Evolutionary conservation across 768 basidiomycete species (phyloP), one percentile per base, ranked within the genome.

Genomic region (Amanita exitialis): DNA sequence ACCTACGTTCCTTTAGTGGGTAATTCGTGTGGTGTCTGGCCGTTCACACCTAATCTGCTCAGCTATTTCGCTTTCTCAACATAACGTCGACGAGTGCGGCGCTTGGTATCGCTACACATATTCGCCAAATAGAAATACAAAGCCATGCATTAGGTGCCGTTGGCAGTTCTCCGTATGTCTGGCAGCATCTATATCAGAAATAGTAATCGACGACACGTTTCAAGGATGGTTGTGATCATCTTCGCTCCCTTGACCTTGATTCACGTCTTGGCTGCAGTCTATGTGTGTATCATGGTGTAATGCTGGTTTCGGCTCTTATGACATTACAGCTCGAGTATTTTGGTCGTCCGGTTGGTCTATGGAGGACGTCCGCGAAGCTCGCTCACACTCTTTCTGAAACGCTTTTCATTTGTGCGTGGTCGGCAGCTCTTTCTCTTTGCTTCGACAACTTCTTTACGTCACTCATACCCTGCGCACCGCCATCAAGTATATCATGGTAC

Each of bases 401-500:
- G 41, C 72, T 90, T 49, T 92, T 90, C 64, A 91, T 92, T 58
- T 94, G 91, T 66, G 79, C 86, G n/a, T 95, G 91, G 90, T 90
- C 89, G 52, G 87, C 90, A 28, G 83, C 86, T 13, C 75, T 94
- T 49, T 89, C 90, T 15, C 82, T 94, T 48, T 82, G 79, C 55
- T 90, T 94, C 67, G 90, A 94, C 73, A 90, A 95, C 61, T 91
- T 83, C 66, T 91, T 93, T 69, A 93, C 90, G 4, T 88, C 90
- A 3, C 69, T 81, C 20, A 77, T 94, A 42, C 83, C 86, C 28
- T 95, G 92, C 58, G 78, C 86, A 0, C 70, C 82, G 3, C 58
- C 67, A 3, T 74, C 75, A 16, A 69, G 66, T 35, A 81, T 73
- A 13, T 72, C 80, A 16, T 93, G 90, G 90, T 92, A 90, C 63